Evolutionary conservation across 495 filamentous ascomycete species (phyloP), one percentile per base, ranked within the genome.

Genomic region (Lichenothelia convexa): DNA sequence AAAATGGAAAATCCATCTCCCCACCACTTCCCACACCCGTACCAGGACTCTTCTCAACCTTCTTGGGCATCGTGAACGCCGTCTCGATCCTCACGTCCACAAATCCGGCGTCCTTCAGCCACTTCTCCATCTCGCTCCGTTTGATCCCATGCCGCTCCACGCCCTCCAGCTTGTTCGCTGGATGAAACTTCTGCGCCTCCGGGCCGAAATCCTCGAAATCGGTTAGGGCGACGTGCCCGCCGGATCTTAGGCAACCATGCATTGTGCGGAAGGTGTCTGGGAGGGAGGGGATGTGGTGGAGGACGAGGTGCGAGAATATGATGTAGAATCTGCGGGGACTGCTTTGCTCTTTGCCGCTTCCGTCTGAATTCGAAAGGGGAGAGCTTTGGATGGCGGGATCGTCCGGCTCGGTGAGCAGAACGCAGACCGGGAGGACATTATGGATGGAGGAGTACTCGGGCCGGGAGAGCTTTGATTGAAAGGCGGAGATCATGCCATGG

Each of bases 141-240:
- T 46, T 43, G 21, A 72, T 60, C 16, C 68, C 67, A 49, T 72
- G 67, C 31, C 67, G 41, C 53, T 67, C 60, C 7, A 71, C 67
- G 2, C 63, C 67, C 5, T 58, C 61, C 54, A 67, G 55, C 50
- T 64, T 68, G 2, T 40, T 34, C 42, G 55, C 51, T 2, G 68
- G 61, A 45, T 72, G 68, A 32, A 69, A 72, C 36, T 44, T 46
- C 19, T 58, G 45, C 12, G 66, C 66, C 24, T 60, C 64, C 0
- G 63, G 60, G 4, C 68, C 68, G 39, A 62, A 67, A 32, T 72
- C 59, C 45, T 72, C 65, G 47, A 65, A 72, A 32, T 72, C 68
- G n/a, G 67, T 70, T 38, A 70, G 41, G 33, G 61, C 57, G 0
- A 67, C 56, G 33, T 43, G 39, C 21, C 67, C 51, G n/a, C 62